phyloP scores from a whole-genome alignment of 2,329 filamentous ascomycete genomes.

The Diatrype stigma region DNA sequence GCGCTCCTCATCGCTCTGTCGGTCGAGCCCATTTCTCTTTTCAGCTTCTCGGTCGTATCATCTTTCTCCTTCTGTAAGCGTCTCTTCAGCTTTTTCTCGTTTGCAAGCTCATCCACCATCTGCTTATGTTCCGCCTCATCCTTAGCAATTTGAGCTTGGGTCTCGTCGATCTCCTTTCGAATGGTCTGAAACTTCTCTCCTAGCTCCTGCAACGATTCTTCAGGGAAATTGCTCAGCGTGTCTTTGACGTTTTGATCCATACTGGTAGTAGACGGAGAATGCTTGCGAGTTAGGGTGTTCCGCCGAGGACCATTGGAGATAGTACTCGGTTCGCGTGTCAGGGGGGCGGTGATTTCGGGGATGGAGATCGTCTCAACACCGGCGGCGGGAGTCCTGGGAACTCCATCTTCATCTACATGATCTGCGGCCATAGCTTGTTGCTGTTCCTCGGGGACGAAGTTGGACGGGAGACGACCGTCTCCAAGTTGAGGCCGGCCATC shows the following conservation, averaged over 20 bases:
- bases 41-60: conserved; percentile 79
- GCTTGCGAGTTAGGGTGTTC: conserved; percentile 67
- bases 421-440: conserved; percentile 36
- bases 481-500: conserved; percentile 61
- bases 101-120: conserved; percentile 63
- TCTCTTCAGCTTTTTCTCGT: conserved; percentile 75
- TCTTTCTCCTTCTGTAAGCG: conserved; percentile 84
- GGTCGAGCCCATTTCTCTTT: conserved; percentile 72
- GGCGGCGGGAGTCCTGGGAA: conserved; percentile 46
- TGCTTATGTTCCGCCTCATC: conserved; percentile 68
- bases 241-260: conserved; percentile 47
- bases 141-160: conserved; percentile 63
- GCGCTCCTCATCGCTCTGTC: conserved; percentile 78
- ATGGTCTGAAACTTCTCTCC: conserved; percentile 77
- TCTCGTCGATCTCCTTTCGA: conserved; percentile 78
- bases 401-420: conserved; percentile 46
- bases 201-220: conserved; percentile 69
- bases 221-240: conserved; percentile 48
- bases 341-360: conserved; percentile 55
- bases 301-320: conserved; percentile 45
- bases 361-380: conserved; percentile 58
- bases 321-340: conserved; percentile 63
- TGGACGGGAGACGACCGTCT: conserved; percentile 52
- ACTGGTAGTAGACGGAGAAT: conserved; percentile 66
- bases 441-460: conserved; percentile 50